Conservation (phyloP, 1,284 basidiomycete species). For the Microbotryum saponariae region DNA sequence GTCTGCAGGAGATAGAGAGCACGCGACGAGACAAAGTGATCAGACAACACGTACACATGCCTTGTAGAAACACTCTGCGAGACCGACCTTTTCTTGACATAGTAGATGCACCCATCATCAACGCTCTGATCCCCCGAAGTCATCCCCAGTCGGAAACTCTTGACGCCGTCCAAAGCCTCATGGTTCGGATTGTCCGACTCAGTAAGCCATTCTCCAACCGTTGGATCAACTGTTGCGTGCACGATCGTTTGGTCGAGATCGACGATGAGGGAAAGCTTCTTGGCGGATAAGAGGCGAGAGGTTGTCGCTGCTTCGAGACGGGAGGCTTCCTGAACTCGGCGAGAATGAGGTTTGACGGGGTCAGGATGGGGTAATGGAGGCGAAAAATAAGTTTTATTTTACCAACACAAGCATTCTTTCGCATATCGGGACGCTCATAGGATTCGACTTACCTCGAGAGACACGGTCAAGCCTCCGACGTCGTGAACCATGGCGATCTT, state of each 20-base stretch:
- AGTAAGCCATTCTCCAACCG: slow-evolving; percentile 89
- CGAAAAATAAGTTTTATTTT: background rate
- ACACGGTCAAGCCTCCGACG: slow-evolving; percentile 45
- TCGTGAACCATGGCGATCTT: slow-evolving; percentile 75
- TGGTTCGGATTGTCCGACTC: slow-evolving; percentile 75
- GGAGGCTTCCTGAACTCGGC: slow-evolving; percentile 62
- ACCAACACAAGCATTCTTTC: background rate
- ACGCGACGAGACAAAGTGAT: slow-evolving; percentile 52
- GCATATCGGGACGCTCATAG: background rate
- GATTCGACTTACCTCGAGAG: slow-evolving; percentile 30
- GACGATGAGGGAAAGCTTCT: slow-evolving; percentile 87
- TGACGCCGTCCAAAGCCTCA: slow-evolving; percentile 76
- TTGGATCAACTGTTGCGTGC: slow-evolving; percentile 96
- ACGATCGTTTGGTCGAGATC: slow-evolving; percentile 98
- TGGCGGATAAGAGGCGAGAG: slow-evolving; percentile 61
- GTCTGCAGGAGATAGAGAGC: slow-evolving; percentile 48
- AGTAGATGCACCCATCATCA: slow-evolving; percentile 82
- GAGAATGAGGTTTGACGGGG: background rate
- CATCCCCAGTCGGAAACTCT: slow-evolving; percentile 64
- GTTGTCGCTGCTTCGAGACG: slow-evolving; percentile 77
- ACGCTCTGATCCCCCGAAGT: slow-evolving; percentile 38
- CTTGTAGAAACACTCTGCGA: background rate
- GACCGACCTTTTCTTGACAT: slow-evolving; percentile 80
- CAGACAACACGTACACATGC: slow-evolving; percentile 69
- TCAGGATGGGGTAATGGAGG: background rate